Base-by-base conservation (phyloP, 1,284 basidiomycete genomes). In the Sporisorium graminicola region DNA sequence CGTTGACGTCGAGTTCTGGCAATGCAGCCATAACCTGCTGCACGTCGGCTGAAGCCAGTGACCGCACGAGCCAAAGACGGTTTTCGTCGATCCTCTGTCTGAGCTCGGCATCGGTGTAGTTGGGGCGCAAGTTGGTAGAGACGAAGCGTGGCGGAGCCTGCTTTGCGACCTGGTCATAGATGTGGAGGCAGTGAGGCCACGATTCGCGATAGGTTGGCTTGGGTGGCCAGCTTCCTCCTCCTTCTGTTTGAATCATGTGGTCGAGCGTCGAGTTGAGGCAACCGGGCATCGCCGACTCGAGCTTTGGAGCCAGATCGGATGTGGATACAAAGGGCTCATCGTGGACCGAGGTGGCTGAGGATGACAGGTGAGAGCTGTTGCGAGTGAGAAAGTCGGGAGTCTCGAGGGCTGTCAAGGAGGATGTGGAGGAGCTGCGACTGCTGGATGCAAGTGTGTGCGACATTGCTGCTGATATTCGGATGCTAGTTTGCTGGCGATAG, bases 221-320 rank as follows among this genome's bases (percentile, higher is more conserved):
- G 24, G 73, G 73, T 58, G 73, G 73, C 73, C 73, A 75, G 33
- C 63, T 63, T 49, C 73, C 73, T 29, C 66, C 73, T 27, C 73
- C 73, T 50, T 75, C 73, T 20, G 49, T 61, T 18, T 49, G 58
- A 18, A 75, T 64, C 73, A 75, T 75, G 40, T 65, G 18, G 14
- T 75, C 67, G 56, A 75, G 67, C 1, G 73, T 35, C 12, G 55
- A 43, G 27, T 56, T 40, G 33, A 75, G 60, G 22, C 27, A 59
- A 16, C 43, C 64, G 6, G 73, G 57, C 14, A 75, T 63, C 20
- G 67, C 60, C 2, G 63, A 57, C 16, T 46, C 35, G 37, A 75
- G 67, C 56, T 75, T 75, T 8, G 73, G 73, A 12, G 63, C 50
- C 12, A 75, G 54, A 47, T 70, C 59, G 14, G 57, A 29, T n/a